Conservation (phyloP, 305 asterid genomes). For the Vinca major region DNA sequence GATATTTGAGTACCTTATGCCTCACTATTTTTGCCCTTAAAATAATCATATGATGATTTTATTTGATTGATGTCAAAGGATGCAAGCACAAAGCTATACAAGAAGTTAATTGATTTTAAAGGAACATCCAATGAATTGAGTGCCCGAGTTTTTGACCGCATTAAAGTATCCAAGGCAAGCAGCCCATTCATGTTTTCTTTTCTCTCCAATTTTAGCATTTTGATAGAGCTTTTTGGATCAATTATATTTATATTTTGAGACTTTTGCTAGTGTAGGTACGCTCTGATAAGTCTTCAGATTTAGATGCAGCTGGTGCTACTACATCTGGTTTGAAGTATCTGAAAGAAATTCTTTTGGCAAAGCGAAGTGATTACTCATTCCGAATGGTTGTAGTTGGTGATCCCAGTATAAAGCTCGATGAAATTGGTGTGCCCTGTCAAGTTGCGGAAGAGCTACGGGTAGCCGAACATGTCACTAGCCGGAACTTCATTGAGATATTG, state of each 20-base stretch:
- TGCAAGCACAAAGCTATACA: slow-evolving; percentile 57
- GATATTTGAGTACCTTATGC: neutral
- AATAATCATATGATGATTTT: slow-evolving; percentile 16
- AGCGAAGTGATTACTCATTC: slow-evolving; percentile 67
- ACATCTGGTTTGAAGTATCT: slow-evolving; percentile 65
- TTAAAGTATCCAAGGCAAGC: slow-evolving; percentile 83
- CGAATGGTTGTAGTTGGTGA: slow-evolving; percentile 98
- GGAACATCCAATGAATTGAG: slow-evolving; percentile 76
- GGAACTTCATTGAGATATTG: slow-evolving; percentile 57
- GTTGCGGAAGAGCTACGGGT: slow-evolving; percentile 58
- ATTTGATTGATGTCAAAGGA: slow-evolving; percentile 41
- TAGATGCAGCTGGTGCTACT: slow-evolving; percentile 47
- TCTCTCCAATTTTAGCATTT: slow-evolving; percentile 12
- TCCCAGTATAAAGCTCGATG: slow-evolving; percentile 58
- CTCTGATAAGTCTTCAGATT: slow-evolving; percentile 50
- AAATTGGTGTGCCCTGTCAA: slow-evolving; percentile 70
- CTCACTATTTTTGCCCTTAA: slow-evolving; percentile 6
- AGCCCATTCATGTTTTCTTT: slow-evolving; percentile 13
- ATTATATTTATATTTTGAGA: slow-evolving; percentile 14
- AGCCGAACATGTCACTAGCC: slow-evolving; percentile 45
- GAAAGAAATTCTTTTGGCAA: slow-evolving; percentile 72
- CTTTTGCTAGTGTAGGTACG: slow-evolving; percentile 57
- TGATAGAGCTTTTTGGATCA: neutral
- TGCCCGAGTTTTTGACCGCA: slow-evolving; percentile 62
- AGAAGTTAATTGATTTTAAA: slow-evolving; percentile 60